Evolutionary conservation across 441 rosid genomes (phyloP).

Genomic region (Eutrema salsugineum): DNA sequence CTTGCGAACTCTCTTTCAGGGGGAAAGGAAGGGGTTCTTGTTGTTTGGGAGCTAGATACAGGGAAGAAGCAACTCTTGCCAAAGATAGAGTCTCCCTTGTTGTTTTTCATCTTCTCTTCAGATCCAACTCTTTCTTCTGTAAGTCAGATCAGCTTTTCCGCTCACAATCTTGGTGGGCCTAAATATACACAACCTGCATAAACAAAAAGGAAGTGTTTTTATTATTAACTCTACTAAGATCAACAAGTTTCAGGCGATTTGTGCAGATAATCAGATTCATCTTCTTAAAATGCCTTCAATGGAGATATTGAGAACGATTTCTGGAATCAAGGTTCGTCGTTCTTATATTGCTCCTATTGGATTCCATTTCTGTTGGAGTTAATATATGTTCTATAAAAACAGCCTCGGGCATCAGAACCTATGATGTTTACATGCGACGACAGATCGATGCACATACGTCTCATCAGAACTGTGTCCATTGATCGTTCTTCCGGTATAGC

Average conservation of each 20-base stretch:
- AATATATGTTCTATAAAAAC: too few species aligned
- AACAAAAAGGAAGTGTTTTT: background rate
- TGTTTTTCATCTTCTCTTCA: constrained; percentile 56
- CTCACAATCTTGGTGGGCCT: background rate
- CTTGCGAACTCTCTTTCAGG: constrained; percentile 43
- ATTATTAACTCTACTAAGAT: background rate
- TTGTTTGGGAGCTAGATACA: constrained; percentile 86
- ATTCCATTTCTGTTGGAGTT: background rate
- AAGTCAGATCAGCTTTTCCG: constrained; percentile 29
- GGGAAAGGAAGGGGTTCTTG: constrained; percentile 88
- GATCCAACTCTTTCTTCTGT: constrained; percentile 82
- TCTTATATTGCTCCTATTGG: background rate
- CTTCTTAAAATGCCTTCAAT: constrained; percentile 75
- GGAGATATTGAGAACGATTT: constrained; percentile 70
- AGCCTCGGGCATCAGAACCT: constrained; percentile 58
- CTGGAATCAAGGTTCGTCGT: constrained; percentile 74
- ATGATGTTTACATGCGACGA: constrained; percentile 14
- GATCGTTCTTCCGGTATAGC: constrained; percentile 54
- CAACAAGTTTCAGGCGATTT: constrained; percentile 48
- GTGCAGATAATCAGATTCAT: constrained; percentile 93
- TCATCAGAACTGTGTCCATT: constrained; percentile 45
- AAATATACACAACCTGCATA: background rate
- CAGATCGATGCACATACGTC: background rate
- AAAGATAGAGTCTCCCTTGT: constrained; percentile 75
- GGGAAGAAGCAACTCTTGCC: constrained; percentile 86